These are phyloP conservation scores for Colletotrichum shisoi DNA, from an alignment of 2,329 filamentous ascomycete species.

Conservation along the genomic window DNA sequence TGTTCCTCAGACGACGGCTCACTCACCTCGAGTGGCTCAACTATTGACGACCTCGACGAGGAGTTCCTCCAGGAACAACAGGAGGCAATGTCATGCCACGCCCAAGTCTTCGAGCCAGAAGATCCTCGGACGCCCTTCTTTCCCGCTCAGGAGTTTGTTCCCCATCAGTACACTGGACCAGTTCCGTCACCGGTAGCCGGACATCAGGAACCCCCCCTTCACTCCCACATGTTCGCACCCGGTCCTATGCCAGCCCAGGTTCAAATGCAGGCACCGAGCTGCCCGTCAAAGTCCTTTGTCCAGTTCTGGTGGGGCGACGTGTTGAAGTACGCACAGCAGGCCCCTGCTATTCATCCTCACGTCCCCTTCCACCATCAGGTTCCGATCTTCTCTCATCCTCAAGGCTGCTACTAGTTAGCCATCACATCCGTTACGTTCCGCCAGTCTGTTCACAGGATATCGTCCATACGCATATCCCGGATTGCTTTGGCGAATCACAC, in stretches of 20 bases:
- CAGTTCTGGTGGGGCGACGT: constrained; percentile 61
- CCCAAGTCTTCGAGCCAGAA: constrained; percentile 58
- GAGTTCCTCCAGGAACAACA: constrained; percentile 58
- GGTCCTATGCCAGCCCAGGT: constrained; percentile 50
- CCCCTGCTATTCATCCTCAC: constrained; percentile 58
- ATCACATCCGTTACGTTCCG: constrained; percentile 32
- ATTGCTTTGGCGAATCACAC: neutral
- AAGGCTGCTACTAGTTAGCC: constrained; percentile 58
- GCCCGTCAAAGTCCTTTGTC: constrained; percentile 58
- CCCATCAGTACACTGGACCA: constrained; percentile 56
- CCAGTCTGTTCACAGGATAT: neutral
- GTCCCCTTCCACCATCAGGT: constrained; percentile 63
- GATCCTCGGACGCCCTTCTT: constrained; percentile 54
- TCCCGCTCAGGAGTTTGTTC: constrained; percentile 56
- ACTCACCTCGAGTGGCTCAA: constrained; percentile 62
- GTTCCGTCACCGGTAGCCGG: constrained; percentile 43
- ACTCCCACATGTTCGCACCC: constrained; percentile 44
- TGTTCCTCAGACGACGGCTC: constrained; percentile 64
- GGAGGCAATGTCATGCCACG: constrained; percentile 53
- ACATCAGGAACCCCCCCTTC: constrained; percentile 45
- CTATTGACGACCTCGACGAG: constrained; percentile 61
- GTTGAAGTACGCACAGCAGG: constrained; percentile 61
- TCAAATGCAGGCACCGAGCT: constrained; percentile 47
- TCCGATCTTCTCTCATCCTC: constrained; percentile 60
- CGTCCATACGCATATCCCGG: neutral